A percentile compares a stretch with the other conserved stretches of the same genome.
phyloP scores from a whole-genome alignment of 768 basidiomycete genomes.

The Termitomyces bulborhizus region DNA sequence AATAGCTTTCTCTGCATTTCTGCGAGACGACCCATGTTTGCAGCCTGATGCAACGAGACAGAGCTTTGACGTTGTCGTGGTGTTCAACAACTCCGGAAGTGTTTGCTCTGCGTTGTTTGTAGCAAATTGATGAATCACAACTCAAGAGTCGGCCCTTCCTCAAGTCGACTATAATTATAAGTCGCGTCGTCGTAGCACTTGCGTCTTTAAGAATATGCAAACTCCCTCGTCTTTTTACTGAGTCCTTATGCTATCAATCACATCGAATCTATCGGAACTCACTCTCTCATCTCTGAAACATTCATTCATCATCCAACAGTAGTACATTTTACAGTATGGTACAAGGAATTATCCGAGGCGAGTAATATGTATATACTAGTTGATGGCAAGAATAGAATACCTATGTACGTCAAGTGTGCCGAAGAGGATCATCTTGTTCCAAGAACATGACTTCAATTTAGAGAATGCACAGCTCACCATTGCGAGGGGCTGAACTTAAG shows the following conservation, averaged over 20 bases:
- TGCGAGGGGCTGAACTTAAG: background rate
- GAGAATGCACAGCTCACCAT: background rate
- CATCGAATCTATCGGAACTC: too few relatives aligned
- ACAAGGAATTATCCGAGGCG: background rate
- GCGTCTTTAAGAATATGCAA: too few relatives aligned
- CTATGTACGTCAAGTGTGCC: background rate
- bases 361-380: background rate
- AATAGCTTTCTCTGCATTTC: constrained; percentile 96
- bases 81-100: constrained; percentile 7
- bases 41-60: background rate
- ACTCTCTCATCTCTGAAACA: too few relatives aligned
- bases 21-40: constrained; percentile 85
- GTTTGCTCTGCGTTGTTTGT: constrained; percentile 10
- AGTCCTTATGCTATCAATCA: too few relatives aligned
- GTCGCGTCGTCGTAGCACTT: too few relatives aligned
- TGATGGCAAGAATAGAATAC: background rate
- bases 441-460: background rate
- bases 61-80: constrained; percentile 14
- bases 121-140: constrained; percentile 3
- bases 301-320: too few relatives aligned
- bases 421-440: background rate
- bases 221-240: too few relatives aligned
- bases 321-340: background rate
- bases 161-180: too few relatives aligned
- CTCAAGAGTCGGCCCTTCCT: too few relatives aligned